Evolutionary conservation across 805 yeast species (phyloP).

Genomic region (Metschnikowia santaceciliae): DNA sequence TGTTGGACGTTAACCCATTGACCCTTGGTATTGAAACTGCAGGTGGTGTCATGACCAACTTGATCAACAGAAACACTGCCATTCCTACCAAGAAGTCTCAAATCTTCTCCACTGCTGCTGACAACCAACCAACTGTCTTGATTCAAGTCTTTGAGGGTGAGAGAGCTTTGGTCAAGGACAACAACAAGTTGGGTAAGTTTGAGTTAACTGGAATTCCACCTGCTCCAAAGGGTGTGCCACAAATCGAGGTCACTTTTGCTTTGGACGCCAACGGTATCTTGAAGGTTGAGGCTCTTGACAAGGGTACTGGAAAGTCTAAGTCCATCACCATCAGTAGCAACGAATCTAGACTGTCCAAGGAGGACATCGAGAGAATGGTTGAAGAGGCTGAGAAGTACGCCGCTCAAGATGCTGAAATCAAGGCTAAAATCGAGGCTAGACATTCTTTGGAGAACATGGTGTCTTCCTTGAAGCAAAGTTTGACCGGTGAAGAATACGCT

Average conservation of each 20-base stretch:
- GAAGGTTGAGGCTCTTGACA: conserved; percentile 20
- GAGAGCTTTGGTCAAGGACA: conserved; percentile 22
- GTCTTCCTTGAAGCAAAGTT: conserved; percentile 13
- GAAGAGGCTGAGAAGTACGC: conserved; percentile 21
- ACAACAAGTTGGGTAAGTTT: conserved; percentile 22
- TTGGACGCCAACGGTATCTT: conserved; percentile 22
- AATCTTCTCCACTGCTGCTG: conserved; percentile 21
- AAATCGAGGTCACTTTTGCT: conserved; percentile 21
- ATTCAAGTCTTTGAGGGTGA: conserved; percentile 21
- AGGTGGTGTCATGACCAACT: conserved; percentile 22
- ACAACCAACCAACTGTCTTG: conserved; percentile 22
- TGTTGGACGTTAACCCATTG: conserved; percentile 23
- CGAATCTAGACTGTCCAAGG: conserved; percentile 20
- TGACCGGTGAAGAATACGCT: conserved; percentile 17
- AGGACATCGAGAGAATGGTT: conserved; percentile 21
- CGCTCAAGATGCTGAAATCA: conserved; percentile 19
- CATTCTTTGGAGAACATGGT: conserved; percentile 20
- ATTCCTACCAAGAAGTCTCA: conserved; percentile 22
- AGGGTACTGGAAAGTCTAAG: conserved; percentile 21
- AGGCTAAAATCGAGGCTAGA: conserved; percentile 20
- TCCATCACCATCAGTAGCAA: conserved; percentile 20
- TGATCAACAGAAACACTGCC: conserved; percentile 22
- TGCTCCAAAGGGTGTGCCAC: conserved; percentile 22
- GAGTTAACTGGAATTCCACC: conserved; percentile 23
- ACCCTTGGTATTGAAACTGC: conserved; percentile 22